Conservation (phyloP, 331 rosid genomes). For the Acacia pycnantha region DNA sequence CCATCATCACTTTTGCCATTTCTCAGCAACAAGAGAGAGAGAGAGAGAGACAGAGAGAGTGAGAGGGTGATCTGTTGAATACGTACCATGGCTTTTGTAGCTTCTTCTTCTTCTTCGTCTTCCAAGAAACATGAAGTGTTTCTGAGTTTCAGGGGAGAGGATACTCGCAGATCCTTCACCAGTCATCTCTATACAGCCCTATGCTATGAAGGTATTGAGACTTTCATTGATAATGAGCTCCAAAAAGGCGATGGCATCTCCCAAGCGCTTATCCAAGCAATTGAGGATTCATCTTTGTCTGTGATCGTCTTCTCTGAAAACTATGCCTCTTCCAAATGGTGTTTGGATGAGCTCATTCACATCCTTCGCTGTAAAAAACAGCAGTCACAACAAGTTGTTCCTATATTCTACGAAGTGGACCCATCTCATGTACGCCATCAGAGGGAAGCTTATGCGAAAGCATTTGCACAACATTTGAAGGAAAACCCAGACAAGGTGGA, state of each 20-base stretch:
- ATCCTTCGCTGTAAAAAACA: background rate
- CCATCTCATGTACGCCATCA: background rate
- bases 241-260: background rate
- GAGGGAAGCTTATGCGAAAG: background rate
- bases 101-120: too few species aligned
- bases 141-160: too few species aligned
- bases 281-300: background rate
- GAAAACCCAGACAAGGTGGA: background rate
- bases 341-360: slow-evolving; percentile 7
- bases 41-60: too few species aligned
- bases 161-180: too few species aligned
- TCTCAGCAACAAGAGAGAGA: too few species aligned
- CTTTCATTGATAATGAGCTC: background rate
- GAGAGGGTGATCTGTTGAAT: too few species aligned
- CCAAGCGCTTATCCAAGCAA: background rate
- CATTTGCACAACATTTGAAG: background rate
- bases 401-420: slow-evolving; percentile 20
- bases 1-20: too few species aligned
- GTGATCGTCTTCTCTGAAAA: background rate
- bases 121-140: too few species aligned
- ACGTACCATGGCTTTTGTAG: too few species aligned
- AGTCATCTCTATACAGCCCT: background rate
- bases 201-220: background rate
- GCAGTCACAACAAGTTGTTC: background rate
- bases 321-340: background rate